Conservation (phyloP, 495 filamentous ascomycete genomes). For the Penicillium silybi region DNA sequence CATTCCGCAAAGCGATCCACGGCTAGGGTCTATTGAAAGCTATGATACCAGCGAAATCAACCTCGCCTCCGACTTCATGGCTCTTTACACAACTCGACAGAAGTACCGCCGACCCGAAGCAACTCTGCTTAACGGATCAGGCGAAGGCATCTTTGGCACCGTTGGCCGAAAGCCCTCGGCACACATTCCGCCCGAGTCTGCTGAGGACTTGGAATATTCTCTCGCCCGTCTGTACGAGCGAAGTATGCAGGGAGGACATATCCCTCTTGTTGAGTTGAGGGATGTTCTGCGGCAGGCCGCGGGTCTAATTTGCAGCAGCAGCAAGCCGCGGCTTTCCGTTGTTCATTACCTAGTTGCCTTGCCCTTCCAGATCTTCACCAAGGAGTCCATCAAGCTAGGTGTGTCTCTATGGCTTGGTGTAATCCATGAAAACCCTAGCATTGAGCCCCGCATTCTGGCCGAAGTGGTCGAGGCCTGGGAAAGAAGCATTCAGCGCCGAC, state of each 20-base stretch:
- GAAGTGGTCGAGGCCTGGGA: constrained; percentile 90
- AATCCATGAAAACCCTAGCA: constrained; percentile 89
- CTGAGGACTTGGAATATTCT: constrained; percentile 24
- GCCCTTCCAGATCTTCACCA: constrained; percentile 88
- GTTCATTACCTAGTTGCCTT: constrained; percentile 82
- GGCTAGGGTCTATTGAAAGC: constrained; percentile 70
- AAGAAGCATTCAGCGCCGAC: constrained; percentile 62
- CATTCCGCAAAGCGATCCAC: constrained; percentile 85
- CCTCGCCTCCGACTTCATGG: constrained; percentile 90
- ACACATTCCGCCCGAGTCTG: constrained; percentile 14
- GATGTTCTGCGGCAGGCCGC: constrained; percentile 80
- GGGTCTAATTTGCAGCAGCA: constrained; percentile 72
- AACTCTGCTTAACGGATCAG: constrained; percentile 23
- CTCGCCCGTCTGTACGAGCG: constrained; percentile 59
- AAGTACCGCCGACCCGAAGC: constrained; percentile 81
- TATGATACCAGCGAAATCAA: constrained; percentile 71
- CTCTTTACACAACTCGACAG: constrained; percentile 95
- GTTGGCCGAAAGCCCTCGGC: constrained; percentile 12
- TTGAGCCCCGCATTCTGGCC: constrained; percentile 76
- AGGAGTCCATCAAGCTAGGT: constrained; percentile 91
- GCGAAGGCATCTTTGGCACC: constrained; percentile 5
- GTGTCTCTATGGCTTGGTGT: constrained; percentile 94
- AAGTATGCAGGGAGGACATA: constrained; percentile 57
- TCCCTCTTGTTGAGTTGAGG: constrained; percentile 71
- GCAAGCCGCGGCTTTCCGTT: constrained; percentile 67